Conservation (phyloP, 192 early-diverging fungal species). For the Backusella parvicylindrica region DNA sequence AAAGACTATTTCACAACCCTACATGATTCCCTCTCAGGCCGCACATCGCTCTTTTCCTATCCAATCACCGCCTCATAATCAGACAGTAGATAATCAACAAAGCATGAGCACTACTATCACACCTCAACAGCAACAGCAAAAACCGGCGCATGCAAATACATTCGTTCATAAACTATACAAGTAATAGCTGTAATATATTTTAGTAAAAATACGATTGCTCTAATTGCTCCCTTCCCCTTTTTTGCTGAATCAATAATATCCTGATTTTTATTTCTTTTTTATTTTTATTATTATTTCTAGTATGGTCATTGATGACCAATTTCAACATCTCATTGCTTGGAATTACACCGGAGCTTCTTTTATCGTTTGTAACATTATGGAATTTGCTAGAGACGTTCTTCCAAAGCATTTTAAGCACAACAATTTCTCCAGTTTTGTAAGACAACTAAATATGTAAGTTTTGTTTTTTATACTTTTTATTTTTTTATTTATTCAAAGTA, state of each 20-base stretch:
- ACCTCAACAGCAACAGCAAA: conserved; percentile 11
- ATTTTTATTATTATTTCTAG: conserved; percentile 17
- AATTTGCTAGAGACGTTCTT: conserved; percentile 85
- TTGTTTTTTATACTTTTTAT: not conserved
- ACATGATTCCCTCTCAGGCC: conserved; percentile 9
- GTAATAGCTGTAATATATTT: conserved; percentile 11
- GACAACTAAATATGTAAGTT: conserved; percentile 79
- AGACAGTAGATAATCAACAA: not conserved
- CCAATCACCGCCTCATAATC: conserved; percentile 15
- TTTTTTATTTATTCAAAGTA: not conserved
- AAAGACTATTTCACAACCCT: not conserved
- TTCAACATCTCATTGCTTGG: conserved; percentile 89
- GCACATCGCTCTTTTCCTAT: not conserved
- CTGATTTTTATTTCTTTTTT: not conserved
- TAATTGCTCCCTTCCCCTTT: not conserved
- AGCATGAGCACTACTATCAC: not conserved
- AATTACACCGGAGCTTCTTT: conserved; percentile 86
- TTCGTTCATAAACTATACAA: conserved; percentile 39
- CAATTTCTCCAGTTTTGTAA: conserved; percentile 89
- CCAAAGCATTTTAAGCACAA: conserved; percentile 94
- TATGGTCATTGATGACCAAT: conserved; percentile 84
- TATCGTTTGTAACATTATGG: conserved; percentile 87
- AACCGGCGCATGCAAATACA: conserved; percentile 16
- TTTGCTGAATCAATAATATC: not conserved
- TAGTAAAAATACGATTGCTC: not conserved